These are phyloP conservation scores for Hymenoscyphus fructigenus DNA, from an alignment of 2,329 filamentous ascomycete species.

Conservation along the genomic window DNA sequence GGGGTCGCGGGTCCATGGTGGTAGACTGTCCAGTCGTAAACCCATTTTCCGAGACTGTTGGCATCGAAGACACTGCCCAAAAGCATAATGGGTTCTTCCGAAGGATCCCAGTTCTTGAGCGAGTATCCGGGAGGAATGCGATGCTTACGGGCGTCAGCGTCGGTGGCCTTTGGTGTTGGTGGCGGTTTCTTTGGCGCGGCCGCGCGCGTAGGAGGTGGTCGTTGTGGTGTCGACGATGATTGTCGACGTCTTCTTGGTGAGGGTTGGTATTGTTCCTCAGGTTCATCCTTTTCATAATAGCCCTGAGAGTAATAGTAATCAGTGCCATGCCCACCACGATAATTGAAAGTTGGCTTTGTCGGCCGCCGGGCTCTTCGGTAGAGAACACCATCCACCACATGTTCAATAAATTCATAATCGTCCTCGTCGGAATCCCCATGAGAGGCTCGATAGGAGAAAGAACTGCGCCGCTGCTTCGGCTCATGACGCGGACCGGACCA, in stretches of 20 bases:
- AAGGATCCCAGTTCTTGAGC: slow-evolving; percentile 97
- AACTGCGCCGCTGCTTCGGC: slow-evolving; percentile 34
- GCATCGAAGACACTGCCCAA: slow-evolving; percentile 95
- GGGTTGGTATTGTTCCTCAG: slow-evolving; percentile 28
- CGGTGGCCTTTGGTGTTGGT: slow-evolving; percentile 51
- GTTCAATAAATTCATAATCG: slow-evolving; percentile 37
- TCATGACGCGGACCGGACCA: slow-evolving; percentile 34
- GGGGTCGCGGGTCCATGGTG: slow-evolving; percentile 78
- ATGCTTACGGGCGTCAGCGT: slow-evolving; percentile 60
- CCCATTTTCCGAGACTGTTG: slow-evolving; percentile 98
- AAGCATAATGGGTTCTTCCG: slow-evolving; percentile 89
- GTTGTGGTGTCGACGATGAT: slow-evolving; percentile 35
- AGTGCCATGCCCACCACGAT: slow-evolving; percentile 38
- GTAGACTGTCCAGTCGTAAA: slow-evolving; percentile 98
- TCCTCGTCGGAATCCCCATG: slow-evolving; percentile 40
- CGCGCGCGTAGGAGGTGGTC: slow-evolving; percentile 30
- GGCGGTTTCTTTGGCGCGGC: slow-evolving; percentile 36
- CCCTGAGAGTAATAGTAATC: slow-evolving; percentile 37
- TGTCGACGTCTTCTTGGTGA: slow-evolving; percentile 32
- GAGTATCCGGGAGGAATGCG: slow-evolving; percentile 88
- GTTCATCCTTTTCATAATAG: slow-evolving; percentile 36
- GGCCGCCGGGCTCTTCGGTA: slow-evolving; percentile 31
- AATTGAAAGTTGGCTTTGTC: slow-evolving; percentile 34
- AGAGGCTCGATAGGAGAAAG: slow-evolving; percentile 38
- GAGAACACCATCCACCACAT: slow-evolving; percentile 31